phyloP scores from a whole-genome alignment of 2,329 filamentous ascomycete genomes.

The Aschersonia sp. region DNA sequence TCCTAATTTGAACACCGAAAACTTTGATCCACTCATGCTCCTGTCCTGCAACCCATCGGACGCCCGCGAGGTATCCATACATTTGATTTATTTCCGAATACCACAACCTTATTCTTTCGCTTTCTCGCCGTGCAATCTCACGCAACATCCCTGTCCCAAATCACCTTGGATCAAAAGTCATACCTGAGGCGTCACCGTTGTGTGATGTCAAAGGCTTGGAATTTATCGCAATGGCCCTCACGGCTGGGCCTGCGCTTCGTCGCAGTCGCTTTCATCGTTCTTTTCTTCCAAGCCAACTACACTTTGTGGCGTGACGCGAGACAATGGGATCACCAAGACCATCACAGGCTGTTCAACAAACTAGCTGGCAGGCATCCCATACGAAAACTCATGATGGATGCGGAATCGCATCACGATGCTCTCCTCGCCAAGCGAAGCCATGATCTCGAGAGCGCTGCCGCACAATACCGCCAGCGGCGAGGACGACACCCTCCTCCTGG shows the following conservation, averaged over 20 bases:
- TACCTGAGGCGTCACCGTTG: neutral
- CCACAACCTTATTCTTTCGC: neutral
- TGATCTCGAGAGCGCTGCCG: conserved; percentile 35
- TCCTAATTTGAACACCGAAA: too few species aligned
- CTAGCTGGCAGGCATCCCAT: conserved; percentile 30
- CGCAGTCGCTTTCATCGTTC: conserved; percentile 10
- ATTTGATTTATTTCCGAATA: too few species aligned
- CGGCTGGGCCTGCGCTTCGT: conserved; percentile 15
- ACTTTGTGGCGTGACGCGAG: conserved; percentile 14
- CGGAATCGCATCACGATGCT: conserved; percentile 25
- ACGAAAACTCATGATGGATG: conserved; percentile 30
- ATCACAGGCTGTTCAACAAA: conserved; percentile 7
- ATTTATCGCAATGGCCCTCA: conserved; percentile 9
- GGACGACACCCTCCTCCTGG: conserved; percentile 48
- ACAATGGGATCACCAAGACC: conserved; percentile 10
- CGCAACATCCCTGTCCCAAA: neutral
- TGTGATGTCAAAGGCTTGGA: neutral
- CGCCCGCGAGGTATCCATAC: too few species aligned
- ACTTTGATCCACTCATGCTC: too few species aligned
- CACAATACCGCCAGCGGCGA: conserved; percentile 38
- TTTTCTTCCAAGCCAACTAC: conserved; percentile 14
- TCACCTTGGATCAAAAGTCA: neutral
- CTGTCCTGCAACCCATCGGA: too few species aligned
- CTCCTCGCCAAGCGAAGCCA: conserved; percentile 29
- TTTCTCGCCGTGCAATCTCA: neutral